Base-by-base conservation (phyloP, 805 yeast genomes). In the Wickerhamiella nectarea region DNA sequence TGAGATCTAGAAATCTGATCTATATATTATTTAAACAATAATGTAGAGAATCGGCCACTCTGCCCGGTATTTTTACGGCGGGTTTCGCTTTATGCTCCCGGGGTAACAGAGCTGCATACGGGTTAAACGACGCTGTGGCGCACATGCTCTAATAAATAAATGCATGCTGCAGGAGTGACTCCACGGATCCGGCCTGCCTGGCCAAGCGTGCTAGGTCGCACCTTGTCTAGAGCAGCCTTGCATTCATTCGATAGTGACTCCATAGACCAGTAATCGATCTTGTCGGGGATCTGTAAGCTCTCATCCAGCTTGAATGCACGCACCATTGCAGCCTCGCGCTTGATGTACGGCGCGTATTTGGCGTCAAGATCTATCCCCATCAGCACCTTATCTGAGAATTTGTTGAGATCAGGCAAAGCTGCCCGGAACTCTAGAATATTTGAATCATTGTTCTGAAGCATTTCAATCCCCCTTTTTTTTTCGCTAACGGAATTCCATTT, bases 181-280 rank as follows among this genome's bases (percentile, higher is more conserved):
- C 98, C 97, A 55, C 91, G 94, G 10, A 89, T 80, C 52, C 97
- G 69, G 57, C 94, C 71, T 0, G 97, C 97, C 58, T 91, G 97
- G 0, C 97, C 97, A 36, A 91, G 75, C 0, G 96, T 91, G 43
- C 75, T 74, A 0, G 98, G 98, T 48, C 82, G 79, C 12, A 84
- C 76, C 9, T 70, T 68, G 53, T 84, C 82, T 44, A 91, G 65
- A 9, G 81, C 62, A 14, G 66, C 67, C 45, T 80, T 73, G 22
- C 78, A 87, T 56, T 89, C 96, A 20, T 73, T 68, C 1, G 94
- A 81, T n/a, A 89, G 62, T 0, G 83, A 74, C 14, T 74, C 69
- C 41, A 79, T 52, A 11, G 65, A 56, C 10, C 69, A 53, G 57
- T 87, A 89, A 50, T 78, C 79, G 52, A 71, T 74, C 46, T 76